These are phyloP conservation scores for Annulohypoxylon maeteangense DNA, from an alignment of 495 filamentous ascomycete genomes.

Conservation along the genomic window DNA sequence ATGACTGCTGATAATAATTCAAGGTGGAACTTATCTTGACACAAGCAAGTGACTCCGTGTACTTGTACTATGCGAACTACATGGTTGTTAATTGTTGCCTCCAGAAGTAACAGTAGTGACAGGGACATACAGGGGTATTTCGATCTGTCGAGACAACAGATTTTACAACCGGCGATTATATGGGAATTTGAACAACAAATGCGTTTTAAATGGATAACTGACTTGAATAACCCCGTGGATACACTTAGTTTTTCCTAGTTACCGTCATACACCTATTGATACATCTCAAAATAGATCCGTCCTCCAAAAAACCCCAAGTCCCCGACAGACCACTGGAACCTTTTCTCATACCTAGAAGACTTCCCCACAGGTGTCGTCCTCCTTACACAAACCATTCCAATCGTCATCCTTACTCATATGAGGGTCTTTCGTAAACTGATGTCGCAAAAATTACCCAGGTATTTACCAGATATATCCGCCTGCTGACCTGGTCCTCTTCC, in stretches of 20 bases:
- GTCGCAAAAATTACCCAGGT: background rate
- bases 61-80: no score
- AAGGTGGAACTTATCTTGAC: background rate
- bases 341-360: background rate
- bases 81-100: no score
- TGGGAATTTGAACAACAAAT: background rate
- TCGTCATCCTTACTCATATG: constrained; percentile 14
- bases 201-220: background rate
- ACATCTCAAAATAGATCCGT: constrained; percentile 26
- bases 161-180: no score
- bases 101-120: no score
- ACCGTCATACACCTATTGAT: constrained; percentile 40
- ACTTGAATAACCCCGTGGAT: constrained; percentile 19
- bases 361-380: background rate
- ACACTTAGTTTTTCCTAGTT: constrained; percentile 7
- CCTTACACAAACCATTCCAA: constrained; percentile 21
- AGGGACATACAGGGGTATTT: no score
- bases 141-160: background rate
- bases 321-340: constrained; percentile 7
- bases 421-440: constrained; percentile 12
- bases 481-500: background rate
- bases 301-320: background rate
- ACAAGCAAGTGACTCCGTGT: no score
- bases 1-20: background rate
- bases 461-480: background rate